Evolutionary conservation across 331 rosid species (phyloP), one percentile per base, ranked within the genome.

Genomic region (Pyracantha coccinea): DNA sequence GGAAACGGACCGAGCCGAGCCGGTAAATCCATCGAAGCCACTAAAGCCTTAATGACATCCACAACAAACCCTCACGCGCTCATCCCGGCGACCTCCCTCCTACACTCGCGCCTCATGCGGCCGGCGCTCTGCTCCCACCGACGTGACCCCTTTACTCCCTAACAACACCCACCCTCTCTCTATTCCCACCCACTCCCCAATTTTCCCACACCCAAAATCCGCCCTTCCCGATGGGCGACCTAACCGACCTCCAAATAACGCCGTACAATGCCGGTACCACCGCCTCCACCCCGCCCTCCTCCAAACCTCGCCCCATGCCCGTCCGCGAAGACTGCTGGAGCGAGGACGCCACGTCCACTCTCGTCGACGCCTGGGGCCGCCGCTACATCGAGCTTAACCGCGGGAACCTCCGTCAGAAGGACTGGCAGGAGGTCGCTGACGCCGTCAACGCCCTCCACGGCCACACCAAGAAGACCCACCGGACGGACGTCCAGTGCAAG

Each of bases 321-420:
- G 93, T 90, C 63, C 97, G 99, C 45, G 99, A 94, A 76, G 97
- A 94, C 52, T 94, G 99, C 78, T 94, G 99, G 99, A 91, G 86
- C 23, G 96, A 90, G 78, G 99, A 94, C 69, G 99, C 99, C 57
- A 87, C 97, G 2, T 80, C 96, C 9, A 94, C 97, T 4, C 95
- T 94, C 66, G 79, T 94, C 65, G 96, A 91, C 58, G 88, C 91
- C 21, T 94, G 99, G 99, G 99, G 99, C 31, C 89, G 92, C 62
- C 96, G 99, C 16, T 94, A 88, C 72, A 50, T 94, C 9, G 97
- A 94, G 79, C 97, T 94, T 50, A 94, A 94, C 85, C 96, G 99
- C 13, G 99, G 99, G 14, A 91, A 92, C 64, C 99, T 94, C 81
- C 97, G 99, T 7, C 99, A 90, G 85, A 94, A 94, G 78, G 99